These are phyloP conservation scores for Sporobolomyces roseus DNA, from an alignment of 768 basidiomycete genomes.

Conservation along the genomic window DNA sequence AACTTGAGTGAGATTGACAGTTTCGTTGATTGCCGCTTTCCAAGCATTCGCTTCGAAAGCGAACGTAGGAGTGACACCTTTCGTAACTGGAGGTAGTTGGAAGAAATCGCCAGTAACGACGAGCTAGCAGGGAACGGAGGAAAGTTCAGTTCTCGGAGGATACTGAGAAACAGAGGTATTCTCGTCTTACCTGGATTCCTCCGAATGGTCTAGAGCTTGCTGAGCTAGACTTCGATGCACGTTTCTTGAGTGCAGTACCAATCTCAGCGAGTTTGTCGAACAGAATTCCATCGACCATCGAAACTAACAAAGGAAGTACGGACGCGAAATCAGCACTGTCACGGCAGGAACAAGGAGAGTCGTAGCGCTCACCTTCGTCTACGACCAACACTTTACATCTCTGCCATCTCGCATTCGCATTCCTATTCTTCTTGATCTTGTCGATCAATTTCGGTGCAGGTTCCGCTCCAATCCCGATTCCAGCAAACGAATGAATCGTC, in stretches of 20 bases:
- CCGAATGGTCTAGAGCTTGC: slow-evolving; percentile 63
- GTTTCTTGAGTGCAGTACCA: slow-evolving; percentile 56
- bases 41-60: slow-evolving; percentile 85
- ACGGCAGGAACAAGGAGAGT: not conserved
- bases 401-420: slow-evolving; percentile 72
- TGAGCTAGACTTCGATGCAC: slow-evolving; percentile 43
- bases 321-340: too few species aligned
- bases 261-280: slow-evolving; percentile 71
- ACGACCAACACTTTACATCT: slow-evolving; percentile 80
- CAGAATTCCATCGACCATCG: slow-evolving; percentile 90
- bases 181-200: slow-evolving; percentile 70
- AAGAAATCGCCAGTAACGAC: slow-evolving; percentile 97
- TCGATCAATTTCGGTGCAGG: slow-evolving; percentile 59
- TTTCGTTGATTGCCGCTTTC: slow-evolving; percentile 68
- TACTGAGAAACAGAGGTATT: not conserved
- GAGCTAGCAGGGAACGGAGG: slow-evolving; percentile 55
- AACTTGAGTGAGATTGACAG: slow-evolving; percentile 89
- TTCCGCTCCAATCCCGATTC: slow-evolving; percentile 79
- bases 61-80: slow-evolving; percentile 67
- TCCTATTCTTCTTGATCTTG: slow-evolving; percentile 71
- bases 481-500: slow-evolving; percentile 93
- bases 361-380: slow-evolving; percentile 65
- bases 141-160: too few species aligned
- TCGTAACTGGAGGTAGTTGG: slow-evolving; percentile 88
- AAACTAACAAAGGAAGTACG: slow-evolving; percentile 75